phyloP scores from a whole-genome alignment of 495 filamentous ascomycete genomes.

The Penicillium mononematosum region DNA sequence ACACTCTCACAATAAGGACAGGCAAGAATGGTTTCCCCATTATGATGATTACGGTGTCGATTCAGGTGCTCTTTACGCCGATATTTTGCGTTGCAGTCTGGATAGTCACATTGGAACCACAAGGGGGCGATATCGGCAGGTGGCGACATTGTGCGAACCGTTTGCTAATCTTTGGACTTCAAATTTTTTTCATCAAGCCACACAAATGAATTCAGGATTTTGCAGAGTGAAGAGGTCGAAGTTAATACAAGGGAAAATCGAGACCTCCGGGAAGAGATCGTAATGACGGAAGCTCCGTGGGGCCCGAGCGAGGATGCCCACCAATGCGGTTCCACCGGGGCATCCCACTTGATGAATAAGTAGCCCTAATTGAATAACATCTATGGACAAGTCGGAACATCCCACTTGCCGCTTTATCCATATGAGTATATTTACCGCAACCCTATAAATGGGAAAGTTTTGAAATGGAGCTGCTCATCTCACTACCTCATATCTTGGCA shows the following conservation, averaged over 20 bases:
- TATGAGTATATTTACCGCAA: background rate
- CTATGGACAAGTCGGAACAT: background rate
- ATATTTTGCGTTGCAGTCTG: conserved; percentile 20
- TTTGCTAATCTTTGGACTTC: background rate
- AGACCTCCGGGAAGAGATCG: too few species aligned
- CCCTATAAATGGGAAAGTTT: background rate
- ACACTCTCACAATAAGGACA: conserved; percentile 21
- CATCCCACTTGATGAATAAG: conserved; percentile 9
- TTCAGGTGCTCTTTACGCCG: conserved; percentile 29
- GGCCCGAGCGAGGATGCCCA: background rate
- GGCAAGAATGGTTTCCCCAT: background rate
- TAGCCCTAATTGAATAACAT: background rate
- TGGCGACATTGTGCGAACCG: background rate
- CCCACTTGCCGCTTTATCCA: background rate
- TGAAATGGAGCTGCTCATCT: background rate
- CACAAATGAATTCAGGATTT: too few species aligned
- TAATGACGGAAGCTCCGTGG: background rate
- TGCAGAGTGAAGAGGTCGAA: background rate
- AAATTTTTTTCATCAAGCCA: too few species aligned
- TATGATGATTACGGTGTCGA: conserved; percentile 20
- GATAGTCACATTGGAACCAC: conserved; percentile 15
- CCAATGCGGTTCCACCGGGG: background rate
- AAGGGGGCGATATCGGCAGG: background rate
- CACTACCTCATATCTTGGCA: background rate
- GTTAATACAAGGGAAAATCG: too few species aligned